phyloP scores from a whole-genome alignment of 192 early-diverging fungal genomes.

The Coemansia sp. region DNA sequence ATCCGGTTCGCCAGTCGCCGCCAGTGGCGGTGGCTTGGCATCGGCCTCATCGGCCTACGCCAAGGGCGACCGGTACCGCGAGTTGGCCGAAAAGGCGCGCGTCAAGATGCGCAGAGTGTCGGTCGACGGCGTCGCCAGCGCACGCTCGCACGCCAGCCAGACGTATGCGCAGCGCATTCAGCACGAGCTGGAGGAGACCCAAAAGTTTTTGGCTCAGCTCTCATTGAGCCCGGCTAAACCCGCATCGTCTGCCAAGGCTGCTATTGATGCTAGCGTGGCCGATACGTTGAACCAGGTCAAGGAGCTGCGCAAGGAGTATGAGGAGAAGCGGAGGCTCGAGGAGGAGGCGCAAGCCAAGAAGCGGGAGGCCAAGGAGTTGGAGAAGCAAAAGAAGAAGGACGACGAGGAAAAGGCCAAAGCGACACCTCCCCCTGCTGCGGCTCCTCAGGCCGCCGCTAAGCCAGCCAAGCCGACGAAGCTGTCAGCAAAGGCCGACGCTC shows the following conservation, averaged over 20 bases:
- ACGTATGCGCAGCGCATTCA: constrained; percentile 26
- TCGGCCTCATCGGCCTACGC: constrained; percentile 5
- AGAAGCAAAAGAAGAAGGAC: constrained; percentile 11
- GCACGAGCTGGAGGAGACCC: constrained; percentile 31
- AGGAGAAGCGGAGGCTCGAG: constrained; percentile 8
- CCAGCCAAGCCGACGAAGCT: background rate
- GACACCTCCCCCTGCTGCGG: background rate
- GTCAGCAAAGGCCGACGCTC: too few species aligned
- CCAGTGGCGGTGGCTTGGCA: background rate
- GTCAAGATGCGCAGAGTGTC: constrained; percentile 6
- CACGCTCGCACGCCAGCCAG: constrained; percentile 19
- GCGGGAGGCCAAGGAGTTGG: constrained; percentile 9
- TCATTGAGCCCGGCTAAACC: background rate
- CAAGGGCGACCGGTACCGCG: constrained; percentile 15
- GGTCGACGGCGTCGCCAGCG: constrained; percentile 1
- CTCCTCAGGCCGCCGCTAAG: background rate
- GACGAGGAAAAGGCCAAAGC: constrained; percentile 12
- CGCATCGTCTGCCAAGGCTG: background rate
- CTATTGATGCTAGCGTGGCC: constrained; percentile 7
- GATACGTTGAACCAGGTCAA: constrained; percentile 22
- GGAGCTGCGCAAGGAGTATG: constrained; percentile 33
- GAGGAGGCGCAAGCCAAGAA: background rate
- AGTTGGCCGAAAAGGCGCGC: constrained; percentile 9
- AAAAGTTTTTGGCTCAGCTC: constrained; percentile 19
- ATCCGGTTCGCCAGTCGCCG: background rate